Base-by-base conservation (phyloP, 345 rosid genomes). In the Streptanthus diversifolius region DNA sequence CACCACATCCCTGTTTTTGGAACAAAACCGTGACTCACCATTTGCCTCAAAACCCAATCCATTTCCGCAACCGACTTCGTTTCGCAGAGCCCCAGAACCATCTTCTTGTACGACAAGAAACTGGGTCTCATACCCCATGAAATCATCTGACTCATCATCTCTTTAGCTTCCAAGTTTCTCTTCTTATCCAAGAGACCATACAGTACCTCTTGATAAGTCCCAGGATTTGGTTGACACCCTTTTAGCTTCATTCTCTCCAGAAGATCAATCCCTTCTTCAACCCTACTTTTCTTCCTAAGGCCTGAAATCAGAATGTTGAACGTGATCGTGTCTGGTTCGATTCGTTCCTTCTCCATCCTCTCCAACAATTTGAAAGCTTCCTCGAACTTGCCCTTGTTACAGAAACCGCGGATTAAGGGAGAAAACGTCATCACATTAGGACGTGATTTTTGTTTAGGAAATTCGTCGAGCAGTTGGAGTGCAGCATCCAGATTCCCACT, bases 271-370 rank as follows among this genome's bases (percentile, higher is more conserved):
- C 86, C 93, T 39, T 93, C 92, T 32, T 82, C 85, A 63, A 93
- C 82, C 70, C 82, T 89, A 41, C 90, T 89, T 74, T 80, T 81
- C 81, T 85, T 93, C 77, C 98, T 85, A 14, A 88, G 81, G 3
- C 97, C 97, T 3, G 91, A 89, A 43, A 93, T 88, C 88, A 93
- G n/a, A 53, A 91, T 87, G 74, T 93, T 93, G 19, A 86, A 93
- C 4, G 86, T 82, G 80, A 93, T 74, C 0, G 92, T 77, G 39
- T 93, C 98, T 0, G 88, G 89, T 3, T 83, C 89, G 10, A 91
- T 77, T 5, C 85, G 83, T 66, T 83, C 92, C n/a, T 43, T 79
- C 78, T 85, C 95, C 97, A 91, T 88, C 82, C 84, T 83, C 40
- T 80, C 81, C 73, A 93, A 76, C 80, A 93, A 57, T 9, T 54